Base-by-base conservation (phyloP, 768 basidiomycete genomes). In the Kwoniella dejecticola region DNA sequence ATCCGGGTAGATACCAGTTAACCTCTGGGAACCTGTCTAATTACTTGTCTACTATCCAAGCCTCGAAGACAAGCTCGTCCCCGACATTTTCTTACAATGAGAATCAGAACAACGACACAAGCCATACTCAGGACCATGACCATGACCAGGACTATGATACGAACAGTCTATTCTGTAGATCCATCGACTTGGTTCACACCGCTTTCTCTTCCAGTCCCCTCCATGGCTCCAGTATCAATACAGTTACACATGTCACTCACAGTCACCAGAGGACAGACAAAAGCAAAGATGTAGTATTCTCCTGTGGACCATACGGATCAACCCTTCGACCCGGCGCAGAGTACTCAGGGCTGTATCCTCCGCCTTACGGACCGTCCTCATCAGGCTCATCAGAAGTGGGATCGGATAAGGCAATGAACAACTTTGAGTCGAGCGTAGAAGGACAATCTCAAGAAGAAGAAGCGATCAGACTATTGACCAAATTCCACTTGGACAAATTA, bases 301-400 rank as follows among this genome's bases (percentile, higher is more conserved):
- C 88, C 4, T 78, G 90, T 27, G 89, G 90, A 17, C 86, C 88
- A 0, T 90, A 84, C 68, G 89, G 89, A 36, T 87, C 88, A 1
- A 86, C 83, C 4, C 80, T 89, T 15, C 72, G 76, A 6, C 85
- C 86, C 0, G 77, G 79, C 19, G 83, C 87, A 54, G 90, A 91
- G 72, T 90, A 87, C 69, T 82, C 83, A 60, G 90, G 88, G 6
- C 80, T 84, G 64, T 91, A 90, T 70, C 89, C 89, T 1, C 86
- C 87, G 0, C 88, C 89, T 0, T 89, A 83, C 68, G 89, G 88
- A 1, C 88, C 89, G 8, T 24, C 10, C 30, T 30, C 24, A n/a
- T n/a, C n/a, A n/a, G n/a, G n/a, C n/a, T n/a, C n/a, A n/a, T n/a
- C n/a, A n/a, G n/a, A n/a, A n/a, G n/a, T n/a, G n/a, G n/a, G n/a